A percentile compares a stretch with the other conserved stretches of the same genome.
Evolutionary conservation across 805 yeast genomes (phyloP).

Genomic region (Geotrichum ghanense): DNA sequence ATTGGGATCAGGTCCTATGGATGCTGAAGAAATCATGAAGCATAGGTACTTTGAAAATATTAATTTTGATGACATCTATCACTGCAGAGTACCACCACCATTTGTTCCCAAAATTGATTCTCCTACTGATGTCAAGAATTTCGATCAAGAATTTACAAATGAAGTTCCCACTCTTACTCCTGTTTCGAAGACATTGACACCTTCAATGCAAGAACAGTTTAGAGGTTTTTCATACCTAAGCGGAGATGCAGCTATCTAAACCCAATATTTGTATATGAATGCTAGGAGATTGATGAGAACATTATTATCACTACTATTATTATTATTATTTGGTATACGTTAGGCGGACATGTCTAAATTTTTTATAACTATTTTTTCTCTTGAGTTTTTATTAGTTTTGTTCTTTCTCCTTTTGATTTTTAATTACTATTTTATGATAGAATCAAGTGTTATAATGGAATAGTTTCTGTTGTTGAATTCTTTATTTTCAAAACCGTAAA

Average conservation of each 20-base stretch:
- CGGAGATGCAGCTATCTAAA: conserved; percentile 17
- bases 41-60: conserved; percentile 90
- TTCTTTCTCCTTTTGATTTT: no score
- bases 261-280: no score
- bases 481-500: no score
- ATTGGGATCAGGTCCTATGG: conserved; percentile 77
- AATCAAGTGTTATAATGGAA: no score
- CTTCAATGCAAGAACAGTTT: conserved; percentile 90
- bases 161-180: conserved; percentile 95
- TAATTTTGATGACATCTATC: conserved; percentile 74
- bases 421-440: no score
- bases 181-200: conserved; percentile 73
- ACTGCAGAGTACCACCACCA: conserved; percentile 71
- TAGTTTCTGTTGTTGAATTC: no score
- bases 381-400: no score
- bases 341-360: no score
- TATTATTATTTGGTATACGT: no score
- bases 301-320: no score
- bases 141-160: conserved; percentile 88
- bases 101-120: conserved; percentile 77
- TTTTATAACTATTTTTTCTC: no score
- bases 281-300: no score
- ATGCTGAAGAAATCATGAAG: conserved; percentile 88
- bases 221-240: conserved; percentile 78
- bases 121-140: conserved; percentile 85